Percentiles rank a stretch among this genome's conserved stretches.
These are phyloP conservation scores for Trichoderma brevicompactum DNA, from an alignment of 2,329 filamentous ascomycete genomes.

Conservation along the genomic window DNA sequence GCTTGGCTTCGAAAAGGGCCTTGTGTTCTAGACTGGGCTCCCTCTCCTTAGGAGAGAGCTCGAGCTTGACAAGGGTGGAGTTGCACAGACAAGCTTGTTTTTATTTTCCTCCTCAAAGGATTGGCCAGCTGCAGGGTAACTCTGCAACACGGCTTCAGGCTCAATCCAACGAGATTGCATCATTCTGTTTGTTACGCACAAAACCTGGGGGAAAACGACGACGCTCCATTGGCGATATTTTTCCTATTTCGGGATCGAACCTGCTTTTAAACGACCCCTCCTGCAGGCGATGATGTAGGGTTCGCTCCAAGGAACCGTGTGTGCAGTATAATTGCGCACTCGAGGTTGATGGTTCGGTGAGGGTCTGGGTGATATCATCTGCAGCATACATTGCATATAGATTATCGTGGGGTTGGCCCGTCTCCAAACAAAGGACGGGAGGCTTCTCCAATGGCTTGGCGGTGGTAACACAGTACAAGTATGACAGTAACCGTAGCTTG, in stretches of 20 bases:
- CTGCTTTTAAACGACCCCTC: not conserved
- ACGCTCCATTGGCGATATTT: not conserved
- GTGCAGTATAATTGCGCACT: not conserved
- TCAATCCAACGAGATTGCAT: slow-evolving; percentile 14
- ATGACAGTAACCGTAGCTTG: not conserved
- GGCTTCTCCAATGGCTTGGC: not conserved
- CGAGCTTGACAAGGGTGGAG: not conserved
- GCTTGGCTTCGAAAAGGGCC: not conserved
- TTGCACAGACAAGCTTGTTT: slow-evolving; percentile 1
- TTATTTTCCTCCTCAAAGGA: not conserved
- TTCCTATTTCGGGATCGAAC: not conserved
- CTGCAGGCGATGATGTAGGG: slow-evolving; percentile 20
- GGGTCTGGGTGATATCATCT: slow-evolving; percentile 23
- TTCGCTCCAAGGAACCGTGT: not conserved
- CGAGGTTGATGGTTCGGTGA: not conserved
- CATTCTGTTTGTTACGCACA: not conserved
- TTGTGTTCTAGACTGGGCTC: not conserved
- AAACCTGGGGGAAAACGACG: not conserved
- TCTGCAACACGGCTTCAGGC: not conserved
- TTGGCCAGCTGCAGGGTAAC: slow-evolving; percentile 22
- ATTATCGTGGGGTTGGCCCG: slow-evolving; percentile 23
- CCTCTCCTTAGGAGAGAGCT: not conserved
- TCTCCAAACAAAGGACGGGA: not conserved
- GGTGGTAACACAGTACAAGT: not conserved
- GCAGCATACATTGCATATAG: slow-evolving; percentile 8